Base-by-base conservation (phyloP, 306 rosid genomes). In the Rubus parviflorus region DNA sequence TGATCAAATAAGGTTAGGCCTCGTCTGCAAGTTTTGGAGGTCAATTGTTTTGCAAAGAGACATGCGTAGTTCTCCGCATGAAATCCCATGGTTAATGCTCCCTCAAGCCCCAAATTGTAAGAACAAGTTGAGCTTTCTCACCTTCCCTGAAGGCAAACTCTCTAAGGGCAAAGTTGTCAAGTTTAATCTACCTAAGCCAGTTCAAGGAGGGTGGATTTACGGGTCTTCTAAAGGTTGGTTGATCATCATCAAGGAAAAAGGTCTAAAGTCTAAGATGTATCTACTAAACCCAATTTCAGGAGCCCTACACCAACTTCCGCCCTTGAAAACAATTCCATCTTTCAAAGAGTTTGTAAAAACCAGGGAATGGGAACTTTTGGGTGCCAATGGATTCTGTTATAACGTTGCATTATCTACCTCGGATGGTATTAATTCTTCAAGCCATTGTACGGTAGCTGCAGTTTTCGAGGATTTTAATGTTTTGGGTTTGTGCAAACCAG, bases 161-260 rank as follows among this genome's bases (percentile, higher is more conserved):
- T 43, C 48, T 19, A 11, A 68, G 2, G 40, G 19, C 5, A 7
- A 22, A 15, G 1, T 2, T 20, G 2, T 43, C 35, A 23, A 46
- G 35, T 23, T 68, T 9, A 25, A 17, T 40, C 53, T 68, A 8
- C 56, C 73, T 68, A 23, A 45, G 73, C 56, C 3, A 14, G 35
- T 38, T 68, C 41, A 4, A 68, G 22, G 57, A 5, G 56, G 41
- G 56, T 5, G 41, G 52, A 8, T n/a, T 37, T 20, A 9, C 23
- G 49, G 71, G 45, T 66, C 35, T 5, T 66, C 71, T 2, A 66
- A 66, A 66, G 51, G 71, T 9, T 66, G 51, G 37, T 52, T 66
- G 7, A 42, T 66, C 23, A 41, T 66, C 16, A 12, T 66, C 9
- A 66, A 66, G 35, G 71, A 66, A n/a, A 41, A 20, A 42, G 37